phyloP scores from a whole-genome alignment of 2,329 filamentous ascomycete genomes.

The Paecilomyces fulvus region DNA sequence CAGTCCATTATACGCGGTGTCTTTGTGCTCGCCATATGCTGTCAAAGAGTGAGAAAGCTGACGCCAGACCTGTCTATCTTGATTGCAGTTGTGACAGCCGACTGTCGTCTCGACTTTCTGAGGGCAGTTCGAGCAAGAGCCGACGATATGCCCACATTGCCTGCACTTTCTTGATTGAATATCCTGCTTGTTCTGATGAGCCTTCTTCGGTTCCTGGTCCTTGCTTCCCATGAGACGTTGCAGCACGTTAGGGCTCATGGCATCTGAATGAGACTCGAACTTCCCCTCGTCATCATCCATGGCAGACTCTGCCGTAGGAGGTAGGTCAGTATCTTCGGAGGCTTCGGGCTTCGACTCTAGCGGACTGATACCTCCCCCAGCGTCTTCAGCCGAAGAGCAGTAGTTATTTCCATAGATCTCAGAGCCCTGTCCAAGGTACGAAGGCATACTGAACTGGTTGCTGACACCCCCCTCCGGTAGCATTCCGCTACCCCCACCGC shows the following conservation, averaged over 20 bases:
- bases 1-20: background rate
- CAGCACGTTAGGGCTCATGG: background rate
- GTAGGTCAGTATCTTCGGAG: background rate
- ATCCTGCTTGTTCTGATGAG: background rate
- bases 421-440: background rate
- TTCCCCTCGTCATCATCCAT: background rate
- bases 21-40: background rate
- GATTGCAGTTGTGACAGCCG: background rate
- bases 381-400: background rate
- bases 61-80: background rate
- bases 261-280: background rate
- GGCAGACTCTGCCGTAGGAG: background rate
- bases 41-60: background rate
- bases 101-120: background rate
- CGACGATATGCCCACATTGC: background rate
- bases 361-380: background rate
- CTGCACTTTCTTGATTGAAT: background rate
- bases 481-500: background rate
- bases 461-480: background rate
- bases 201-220: background rate
- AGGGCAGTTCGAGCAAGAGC: background rate
- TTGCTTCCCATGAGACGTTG: background rate
- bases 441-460: background rate
- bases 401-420: background rate
- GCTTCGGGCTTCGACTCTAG: background rate